These are phyloP conservation scores for Phlegmacium glaucopus DNA, from an alignment of 768 basidiomycete genomes.

Conservation along the genomic window DNA sequence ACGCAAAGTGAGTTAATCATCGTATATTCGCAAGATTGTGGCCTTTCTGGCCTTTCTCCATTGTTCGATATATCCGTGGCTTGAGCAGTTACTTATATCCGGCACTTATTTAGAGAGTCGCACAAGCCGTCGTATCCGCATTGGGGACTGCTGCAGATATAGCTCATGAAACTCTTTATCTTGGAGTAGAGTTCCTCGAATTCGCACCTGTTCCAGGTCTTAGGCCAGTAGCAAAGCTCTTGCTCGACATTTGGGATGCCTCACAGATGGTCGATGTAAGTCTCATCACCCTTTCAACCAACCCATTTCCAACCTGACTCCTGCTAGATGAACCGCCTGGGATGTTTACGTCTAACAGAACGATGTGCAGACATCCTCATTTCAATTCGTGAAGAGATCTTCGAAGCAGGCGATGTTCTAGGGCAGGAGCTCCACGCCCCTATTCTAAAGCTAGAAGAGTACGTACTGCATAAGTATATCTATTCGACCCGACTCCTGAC, in stretches of 20 bases:
- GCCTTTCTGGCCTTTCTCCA: too few species aligned
- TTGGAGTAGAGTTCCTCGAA: slow-evolving; percentile 39
- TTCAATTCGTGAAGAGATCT: slow-evolving; percentile 59
- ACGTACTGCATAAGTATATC: slow-evolving; percentile 13
- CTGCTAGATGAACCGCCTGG: slow-evolving; percentile 59
- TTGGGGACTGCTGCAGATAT: slow-evolving; percentile 39
- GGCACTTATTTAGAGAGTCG: slow-evolving; percentile 32
- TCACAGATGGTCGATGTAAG: slow-evolving; percentile 60
- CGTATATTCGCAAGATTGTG: too few species aligned
- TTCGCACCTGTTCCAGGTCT: slow-evolving; percentile 58
- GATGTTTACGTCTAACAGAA: slow-evolving; percentile 68
- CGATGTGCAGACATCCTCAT: slow-evolving; percentile 68
- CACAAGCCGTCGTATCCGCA: slow-evolving; percentile 33
- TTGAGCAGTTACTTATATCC: background rate
- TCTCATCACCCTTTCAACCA: slow-evolving; percentile 7
- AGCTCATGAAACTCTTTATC: slow-evolving; percentile 40
- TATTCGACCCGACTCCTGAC: background rate
- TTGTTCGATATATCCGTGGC: too few species aligned
- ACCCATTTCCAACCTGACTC: background rate
- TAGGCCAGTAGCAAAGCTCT: slow-evolving; percentile 42
- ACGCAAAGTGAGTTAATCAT: slow-evolving; percentile 27
- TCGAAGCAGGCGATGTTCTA: slow-evolving; percentile 52
- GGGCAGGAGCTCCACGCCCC: slow-evolving; percentile 48
- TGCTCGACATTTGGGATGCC: slow-evolving; percentile 65
- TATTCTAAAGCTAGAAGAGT: slow-evolving; percentile 49